Evolutionary conservation across 305 asterid species (phyloP).

Genomic region (Coffea humblotiana): DNA sequence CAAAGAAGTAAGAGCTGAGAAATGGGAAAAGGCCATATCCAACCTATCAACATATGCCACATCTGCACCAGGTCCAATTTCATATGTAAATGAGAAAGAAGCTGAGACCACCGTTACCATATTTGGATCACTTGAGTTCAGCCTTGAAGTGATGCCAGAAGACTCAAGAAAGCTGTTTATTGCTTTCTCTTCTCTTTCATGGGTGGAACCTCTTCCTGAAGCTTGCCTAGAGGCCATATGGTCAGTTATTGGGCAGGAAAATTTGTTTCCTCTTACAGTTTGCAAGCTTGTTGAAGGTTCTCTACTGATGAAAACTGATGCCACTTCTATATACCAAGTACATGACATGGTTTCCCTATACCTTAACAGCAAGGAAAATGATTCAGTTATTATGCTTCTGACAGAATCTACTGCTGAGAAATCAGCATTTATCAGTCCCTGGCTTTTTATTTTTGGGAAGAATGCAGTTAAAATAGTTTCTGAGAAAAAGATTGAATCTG

Average conservation of each 20-base stretch:
- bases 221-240: slow-evolving; percentile 38
- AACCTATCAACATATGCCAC: slow-evolving; percentile 32
- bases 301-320: slow-evolving; percentile 28
- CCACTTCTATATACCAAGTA: slow-evolving; percentile 26
- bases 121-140: slow-evolving; percentile 36
- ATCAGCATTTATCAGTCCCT: slow-evolving; percentile 29
- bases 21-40: slow-evolving; percentile 38
- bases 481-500: slow-evolving; percentile 24
- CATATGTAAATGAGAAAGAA: slow-evolving; percentile 38
- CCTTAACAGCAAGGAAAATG: slow-evolving; percentile 31
- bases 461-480: slow-evolving; percentile 21
- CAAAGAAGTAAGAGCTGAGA: slow-evolving; percentile 30
- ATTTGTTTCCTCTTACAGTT: slow-evolving; percentile 27
- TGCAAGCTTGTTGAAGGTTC: slow-evolving; percentile 40
- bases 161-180: slow-evolving; percentile 33
- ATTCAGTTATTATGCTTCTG: slow-evolving; percentile 22
- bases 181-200: slow-evolving; percentile 35
- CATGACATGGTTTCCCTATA: slow-evolving; percentile 40
- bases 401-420: slow-evolving; percentile 15
- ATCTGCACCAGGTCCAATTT: slow-evolving; percentile 37
- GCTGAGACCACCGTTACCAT: slow-evolving; percentile 35
- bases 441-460: slow-evolving; percentile 36
- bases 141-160: slow-evolving; percentile 32
- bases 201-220: slow-evolving; percentile 38
- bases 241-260: slow-evolving; percentile 33